These are phyloP conservation scores for Tulasnella sp. DNA, from an alignment of 768 basidiomycete species.

Conservation along the genomic window DNA sequence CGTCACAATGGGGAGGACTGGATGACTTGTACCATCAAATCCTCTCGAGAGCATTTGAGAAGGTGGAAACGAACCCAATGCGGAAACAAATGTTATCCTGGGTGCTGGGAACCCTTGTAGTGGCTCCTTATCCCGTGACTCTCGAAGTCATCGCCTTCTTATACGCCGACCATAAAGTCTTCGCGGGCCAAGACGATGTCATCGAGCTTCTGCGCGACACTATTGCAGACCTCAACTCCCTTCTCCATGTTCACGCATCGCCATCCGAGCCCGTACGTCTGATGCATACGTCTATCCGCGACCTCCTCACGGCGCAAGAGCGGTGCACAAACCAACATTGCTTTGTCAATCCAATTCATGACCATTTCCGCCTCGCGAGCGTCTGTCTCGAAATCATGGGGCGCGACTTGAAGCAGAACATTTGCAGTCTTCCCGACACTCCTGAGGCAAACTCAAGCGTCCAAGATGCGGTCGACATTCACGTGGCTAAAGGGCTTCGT, in stretches of 20 bases:
- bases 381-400: not conserved
- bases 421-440: not conserved
- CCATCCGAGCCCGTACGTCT: not conserved
- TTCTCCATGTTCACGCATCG: not conserved
- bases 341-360: not conserved
- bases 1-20: not conserved
- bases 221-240: not conserved
- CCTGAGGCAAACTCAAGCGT: not conserved
- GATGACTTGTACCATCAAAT: not conserved
- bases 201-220: not conserved
- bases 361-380: not conserved
- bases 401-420: not conserved
- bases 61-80: not conserved
- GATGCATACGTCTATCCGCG: not conserved
- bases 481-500: no score
- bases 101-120: not conserved
- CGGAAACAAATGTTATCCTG: not conserved
- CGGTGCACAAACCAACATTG: not conserved
- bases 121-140: not conserved
- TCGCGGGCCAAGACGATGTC: not conserved
- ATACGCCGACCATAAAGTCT: not conserved
- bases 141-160: not conserved
- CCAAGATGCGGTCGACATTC: not conserved
- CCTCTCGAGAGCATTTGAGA: not conserved
- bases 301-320: not conserved